Conservation (phyloP, 441 rosid species). For the Heliophila coronopifolia region DNA sequence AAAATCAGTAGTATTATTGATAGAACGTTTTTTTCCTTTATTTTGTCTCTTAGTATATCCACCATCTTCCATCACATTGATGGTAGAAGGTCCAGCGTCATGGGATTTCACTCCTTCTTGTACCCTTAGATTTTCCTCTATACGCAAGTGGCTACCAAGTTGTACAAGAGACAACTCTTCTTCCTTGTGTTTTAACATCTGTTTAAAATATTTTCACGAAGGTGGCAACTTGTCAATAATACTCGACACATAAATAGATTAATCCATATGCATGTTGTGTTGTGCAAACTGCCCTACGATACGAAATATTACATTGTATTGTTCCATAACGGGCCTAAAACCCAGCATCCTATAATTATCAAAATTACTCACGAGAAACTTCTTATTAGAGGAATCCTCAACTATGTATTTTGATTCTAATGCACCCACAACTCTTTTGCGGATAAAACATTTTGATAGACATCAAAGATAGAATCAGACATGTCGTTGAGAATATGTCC, state of each 20-base stretch:
- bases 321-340: neutral
- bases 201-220: neutral
- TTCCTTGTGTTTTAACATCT: neutral
- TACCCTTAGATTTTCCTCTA: neutral
- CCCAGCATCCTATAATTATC: conserved; percentile 4
- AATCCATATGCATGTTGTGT: conserved; percentile 9
- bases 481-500: conserved; percentile 5
- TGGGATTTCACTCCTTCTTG: neutral
- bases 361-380: conserved; percentile 1
- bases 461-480: conserved; percentile 8
- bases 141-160: conserved; percentile 17
- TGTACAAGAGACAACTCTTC: conserved; percentile 10
- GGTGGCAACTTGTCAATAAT: conserved; percentile 8
- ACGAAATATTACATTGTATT: neutral
- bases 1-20: neutral
- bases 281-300: neutral
- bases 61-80: neutral
- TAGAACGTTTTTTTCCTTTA: neutral
- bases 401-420: neutral
- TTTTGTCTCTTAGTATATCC: neutral
- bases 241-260: neutral
- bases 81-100: neutral
- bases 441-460: neutral
- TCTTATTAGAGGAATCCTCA: neutral
- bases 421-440: conserved; percentile 5